A percentile compares a stretch with the other conserved stretches of the same genome.
These are phyloP conservation scores for sunflower (Helianthus annuus) DNA, from an alignment of 129 eudicot genomes.

Conservation along the genomic window DNA sequence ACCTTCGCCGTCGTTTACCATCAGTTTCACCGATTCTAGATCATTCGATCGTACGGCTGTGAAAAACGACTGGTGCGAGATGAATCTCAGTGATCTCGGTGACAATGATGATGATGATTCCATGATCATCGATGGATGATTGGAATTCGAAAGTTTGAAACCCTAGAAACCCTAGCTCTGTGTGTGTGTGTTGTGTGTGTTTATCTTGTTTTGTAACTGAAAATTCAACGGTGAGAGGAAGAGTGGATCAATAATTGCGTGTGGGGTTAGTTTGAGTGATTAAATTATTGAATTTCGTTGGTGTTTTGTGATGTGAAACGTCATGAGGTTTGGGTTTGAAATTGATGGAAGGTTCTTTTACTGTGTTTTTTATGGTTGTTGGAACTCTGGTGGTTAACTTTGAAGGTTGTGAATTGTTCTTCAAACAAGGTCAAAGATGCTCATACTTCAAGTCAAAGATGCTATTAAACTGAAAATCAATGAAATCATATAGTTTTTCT, in stretches of 20 bases:
- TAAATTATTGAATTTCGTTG: neutral
- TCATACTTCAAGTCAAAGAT: no score
- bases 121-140: constrained; percentile 34
- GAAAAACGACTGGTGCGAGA: constrained; percentile 78
- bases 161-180: neutral
- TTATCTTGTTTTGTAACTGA: constrained; percentile 27
- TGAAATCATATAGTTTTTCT: no score
- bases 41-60: constrained; percentile 74
- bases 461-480: no score
- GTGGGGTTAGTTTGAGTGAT: constrained; percentile 30
- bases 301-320: constrained; percentile 23
- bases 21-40: constrained; percentile 52
- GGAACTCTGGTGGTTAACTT: neutral
- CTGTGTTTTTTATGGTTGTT: neutral
- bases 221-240: constrained; percentile 30
- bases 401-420: no score
- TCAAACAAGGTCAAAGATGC: no score
- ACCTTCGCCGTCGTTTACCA: constrained; percentile 53
- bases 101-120: constrained; percentile 38
- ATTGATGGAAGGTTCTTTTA: constrained; percentile 18
- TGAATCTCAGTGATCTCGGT: constrained; percentile 59
- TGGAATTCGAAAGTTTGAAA: neutral
- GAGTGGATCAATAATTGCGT: constrained; percentile 25
- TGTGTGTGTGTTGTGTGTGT: neutral
- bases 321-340: neutral